Conservation (phyloP, 305 asterid species). For the Fraxinus albicans region DNA sequence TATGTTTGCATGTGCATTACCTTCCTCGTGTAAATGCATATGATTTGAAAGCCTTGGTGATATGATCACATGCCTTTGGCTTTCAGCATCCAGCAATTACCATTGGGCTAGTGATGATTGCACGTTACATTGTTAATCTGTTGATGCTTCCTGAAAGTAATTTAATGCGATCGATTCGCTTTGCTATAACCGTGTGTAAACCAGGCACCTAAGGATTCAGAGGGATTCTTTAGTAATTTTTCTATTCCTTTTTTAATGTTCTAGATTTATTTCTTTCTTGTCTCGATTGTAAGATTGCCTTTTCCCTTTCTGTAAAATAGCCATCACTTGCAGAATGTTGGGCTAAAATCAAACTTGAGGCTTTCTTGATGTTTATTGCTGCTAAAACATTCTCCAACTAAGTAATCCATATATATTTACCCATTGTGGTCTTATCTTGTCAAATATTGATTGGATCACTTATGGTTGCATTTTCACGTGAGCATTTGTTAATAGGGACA, state of each 20-base stretch:
- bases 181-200: neutral
- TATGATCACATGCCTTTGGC: neutral
- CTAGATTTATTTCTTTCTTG: neutral
- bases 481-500: neutral
- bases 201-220: neutral
- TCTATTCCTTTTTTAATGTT: neutral
- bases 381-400: neutral
- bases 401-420: neutral
- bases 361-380: neutral
- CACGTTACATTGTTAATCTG: neutral
- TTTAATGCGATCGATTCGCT: neutral
- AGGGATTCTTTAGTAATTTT: constrained; percentile 1
- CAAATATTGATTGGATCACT: neutral
- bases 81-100: neutral
- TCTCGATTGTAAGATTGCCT: neutral
- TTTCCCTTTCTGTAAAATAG: neutral
- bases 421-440: neutral
- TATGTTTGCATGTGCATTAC: neutral
- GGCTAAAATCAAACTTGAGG: neutral
- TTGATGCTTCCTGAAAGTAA: neutral
- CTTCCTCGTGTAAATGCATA: neutral
- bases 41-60: neutral
- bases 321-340: neutral
- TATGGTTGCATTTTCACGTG: neutral
- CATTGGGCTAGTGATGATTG: neutral